phyloP scores from a whole-genome alignment of 345 rosid genomes.

The Salix exigua region DNA sequence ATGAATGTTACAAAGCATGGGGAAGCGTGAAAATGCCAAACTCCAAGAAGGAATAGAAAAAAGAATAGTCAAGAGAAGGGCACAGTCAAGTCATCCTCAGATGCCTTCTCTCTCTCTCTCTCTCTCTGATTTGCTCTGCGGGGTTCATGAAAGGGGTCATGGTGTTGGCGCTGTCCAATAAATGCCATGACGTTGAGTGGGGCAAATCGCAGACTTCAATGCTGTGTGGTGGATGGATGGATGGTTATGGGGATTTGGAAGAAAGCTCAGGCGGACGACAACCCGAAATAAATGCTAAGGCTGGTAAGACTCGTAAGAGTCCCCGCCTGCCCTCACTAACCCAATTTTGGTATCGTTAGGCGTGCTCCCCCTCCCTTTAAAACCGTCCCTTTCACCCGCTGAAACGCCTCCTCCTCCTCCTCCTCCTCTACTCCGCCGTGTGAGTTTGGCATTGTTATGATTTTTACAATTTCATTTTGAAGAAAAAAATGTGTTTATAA shows the following conservation, averaged over 20 bases:
- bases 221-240: not conserved
- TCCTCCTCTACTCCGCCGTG: not conserved
- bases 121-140: not conserved
- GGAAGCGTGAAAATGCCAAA: constrained; percentile 38
- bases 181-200: constrained; percentile 34
- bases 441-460: no score
- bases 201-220: constrained; percentile 13
- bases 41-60: constrained; percentile 24
- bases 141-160: constrained; percentile 11
- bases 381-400: constrained; percentile 18
- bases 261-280: constrained; percentile 27
- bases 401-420: not conserved
- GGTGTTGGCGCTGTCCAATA: constrained; percentile 54
- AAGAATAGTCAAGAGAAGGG: constrained; percentile 29
- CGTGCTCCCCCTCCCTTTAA: constrained; percentile 24
- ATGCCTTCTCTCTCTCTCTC: no score
- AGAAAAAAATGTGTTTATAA: no score
- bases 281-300: constrained; percentile 40
- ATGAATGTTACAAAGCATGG: constrained; percentile 1
- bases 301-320: not conserved
- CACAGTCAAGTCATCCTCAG: constrained; percentile 40
- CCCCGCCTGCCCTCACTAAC: not conserved
- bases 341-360: constrained; percentile 6
- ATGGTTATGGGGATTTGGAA: constrained; percentile 10
- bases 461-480: no score